A percentile compares a stretch with the other conserved stretches of the same genome.
Evolutionary conservation across 2,329 filamentous ascomycete species (phyloP).

Genomic region (Phaeosphaeria sp.): DNA sequence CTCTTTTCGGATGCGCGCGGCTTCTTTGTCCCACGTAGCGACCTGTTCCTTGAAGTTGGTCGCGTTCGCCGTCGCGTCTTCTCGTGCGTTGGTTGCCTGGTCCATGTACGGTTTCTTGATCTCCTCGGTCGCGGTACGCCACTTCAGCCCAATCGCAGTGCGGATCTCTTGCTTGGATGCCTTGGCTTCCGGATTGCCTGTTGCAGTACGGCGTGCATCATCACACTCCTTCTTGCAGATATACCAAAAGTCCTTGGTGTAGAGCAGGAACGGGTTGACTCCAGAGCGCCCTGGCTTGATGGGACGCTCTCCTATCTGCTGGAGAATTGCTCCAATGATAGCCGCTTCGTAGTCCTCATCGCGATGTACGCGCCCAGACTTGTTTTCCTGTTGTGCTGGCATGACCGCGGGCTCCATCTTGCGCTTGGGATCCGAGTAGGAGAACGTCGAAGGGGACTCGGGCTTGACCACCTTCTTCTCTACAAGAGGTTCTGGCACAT

Average conservation of each 20-base stretch:
- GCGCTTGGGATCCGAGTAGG: constrained; percentile 30
- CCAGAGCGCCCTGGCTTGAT: constrained; percentile 74
- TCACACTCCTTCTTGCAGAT: constrained; percentile 70
- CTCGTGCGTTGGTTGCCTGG: constrained; percentile 74
- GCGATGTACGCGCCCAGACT: constrained; percentile 32
- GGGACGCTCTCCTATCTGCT: constrained; percentile 76
- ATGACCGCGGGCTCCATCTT: constrained; percentile 26
- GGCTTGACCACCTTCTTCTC: constrained; percentile 60
- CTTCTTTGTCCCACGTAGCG: constrained; percentile 75
- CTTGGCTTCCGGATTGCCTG: constrained; percentile 72
- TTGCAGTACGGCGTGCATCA: constrained; percentile 68
- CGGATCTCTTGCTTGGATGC: constrained; percentile 76
- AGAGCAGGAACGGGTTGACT: constrained; percentile 87
- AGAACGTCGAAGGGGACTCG: constrained; percentile 22
- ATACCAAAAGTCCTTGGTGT: constrained; percentile 77
- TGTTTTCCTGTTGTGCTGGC: constrained; percentile 18
- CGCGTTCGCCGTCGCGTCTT: constrained; percentile 65
- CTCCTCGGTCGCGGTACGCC: constrained; percentile 77
- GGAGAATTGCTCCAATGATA: constrained; percentile 63
- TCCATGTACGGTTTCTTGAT: constrained; percentile 80
- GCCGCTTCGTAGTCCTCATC: constrained; percentile 62
- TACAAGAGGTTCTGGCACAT: constrained; percentile 76
- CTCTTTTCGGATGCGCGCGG: constrained; percentile 56
- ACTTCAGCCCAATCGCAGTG: constrained; percentile 85
- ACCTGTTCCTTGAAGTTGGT: constrained; percentile 67